Evolutionary conservation across 345 rosid species (phyloP).

Genomic region (Populus tremula): DNA sequence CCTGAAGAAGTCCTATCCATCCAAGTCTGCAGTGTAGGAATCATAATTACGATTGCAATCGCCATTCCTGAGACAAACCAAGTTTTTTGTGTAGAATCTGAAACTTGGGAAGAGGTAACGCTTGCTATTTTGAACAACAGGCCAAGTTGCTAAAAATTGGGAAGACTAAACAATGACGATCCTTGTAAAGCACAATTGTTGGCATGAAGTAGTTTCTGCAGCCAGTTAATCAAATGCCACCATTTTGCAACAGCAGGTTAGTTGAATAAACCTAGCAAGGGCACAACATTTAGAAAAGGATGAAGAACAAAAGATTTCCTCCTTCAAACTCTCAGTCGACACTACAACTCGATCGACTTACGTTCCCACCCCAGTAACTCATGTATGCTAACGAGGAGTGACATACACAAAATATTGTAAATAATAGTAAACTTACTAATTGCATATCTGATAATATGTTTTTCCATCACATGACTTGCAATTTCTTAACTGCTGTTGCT

Average conservation of each 20-base stretch:
- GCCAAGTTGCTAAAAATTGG: neutral
- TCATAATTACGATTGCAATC: neutral
- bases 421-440: neutral
- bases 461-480: neutral
- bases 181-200: neutral
- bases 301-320: neutral
- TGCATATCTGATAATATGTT: neutral
- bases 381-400: neutral
- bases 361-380: neutral
- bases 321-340: neutral
- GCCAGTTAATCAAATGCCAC: neutral
- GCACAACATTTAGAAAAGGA: neutral
- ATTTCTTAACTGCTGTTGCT: neutral
- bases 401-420: neutral
- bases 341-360: neutral
- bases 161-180: neutral
- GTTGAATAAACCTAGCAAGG: neutral
- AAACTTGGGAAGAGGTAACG: neutral
- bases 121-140: neutral
- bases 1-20: neutral
- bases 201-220: neutral
- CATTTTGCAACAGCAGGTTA: neutral
- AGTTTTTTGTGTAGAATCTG: neutral
- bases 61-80: neutral
- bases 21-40: neutral